Conservation (phyloP, 169 alveolate species). For the Plasmodium falciparum region DNA sequence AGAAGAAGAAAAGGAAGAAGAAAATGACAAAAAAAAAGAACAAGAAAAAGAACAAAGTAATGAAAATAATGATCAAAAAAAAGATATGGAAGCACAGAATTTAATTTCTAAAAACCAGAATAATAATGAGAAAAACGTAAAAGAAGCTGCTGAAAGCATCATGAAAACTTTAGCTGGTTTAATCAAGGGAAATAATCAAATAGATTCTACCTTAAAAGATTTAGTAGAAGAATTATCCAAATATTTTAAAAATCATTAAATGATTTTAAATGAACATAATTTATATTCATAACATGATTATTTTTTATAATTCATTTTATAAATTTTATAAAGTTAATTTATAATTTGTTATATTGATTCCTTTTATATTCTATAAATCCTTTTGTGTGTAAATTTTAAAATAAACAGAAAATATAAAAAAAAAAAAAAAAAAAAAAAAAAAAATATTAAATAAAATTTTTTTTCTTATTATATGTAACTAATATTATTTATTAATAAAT, state of each 20-base stretch:
- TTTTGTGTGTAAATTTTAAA: no score
- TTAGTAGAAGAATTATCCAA: slow-evolving; percentile 1
- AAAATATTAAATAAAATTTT: no score
- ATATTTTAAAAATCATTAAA: neutral
- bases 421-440: no score
- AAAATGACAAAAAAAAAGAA: neutral
- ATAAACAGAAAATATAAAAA: no score
- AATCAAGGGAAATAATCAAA: neutral
- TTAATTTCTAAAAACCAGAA: neutral
- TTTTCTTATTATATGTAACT: no score
- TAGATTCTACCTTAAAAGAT: neutral
- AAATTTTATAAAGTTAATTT: no score
- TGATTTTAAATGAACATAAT: no score
- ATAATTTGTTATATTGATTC: no score
- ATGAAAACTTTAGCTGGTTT: slow-evolving; percentile 10
- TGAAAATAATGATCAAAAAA: neutral
- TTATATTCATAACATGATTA: no score
- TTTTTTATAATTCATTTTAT: no score
- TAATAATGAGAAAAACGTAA: neutral
- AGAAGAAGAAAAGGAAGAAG: slow-evolving; percentile 10
- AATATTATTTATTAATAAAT: no score
- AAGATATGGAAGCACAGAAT: slow-evolving; percentile 6
- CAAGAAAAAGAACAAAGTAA: neutral
- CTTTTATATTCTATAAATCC: no score
- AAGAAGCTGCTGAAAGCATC: slow-evolving; percentile 4